Base-by-base conservation (phyloP, 192 early-diverging fungal species). In the Coemansia sp. region DNA sequence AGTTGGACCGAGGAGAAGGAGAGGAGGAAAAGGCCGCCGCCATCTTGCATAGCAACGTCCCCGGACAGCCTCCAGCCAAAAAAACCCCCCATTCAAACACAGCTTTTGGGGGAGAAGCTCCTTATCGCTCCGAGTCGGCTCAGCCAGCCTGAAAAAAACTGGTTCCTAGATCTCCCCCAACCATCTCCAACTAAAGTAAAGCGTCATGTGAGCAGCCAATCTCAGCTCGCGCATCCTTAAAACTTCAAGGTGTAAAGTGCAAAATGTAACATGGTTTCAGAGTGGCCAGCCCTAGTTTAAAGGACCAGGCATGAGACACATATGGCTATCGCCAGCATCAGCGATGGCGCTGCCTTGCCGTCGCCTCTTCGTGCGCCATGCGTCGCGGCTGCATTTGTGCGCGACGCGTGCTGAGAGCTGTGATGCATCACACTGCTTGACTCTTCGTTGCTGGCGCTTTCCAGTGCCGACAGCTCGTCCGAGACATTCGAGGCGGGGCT, bases 91-190 rank as follows among this genome's bases (percentile, higher is more conserved):
- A 1, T 4, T 27, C 45, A 46, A 20, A 14, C 47, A 51, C 39
- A 6, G 47, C n/a, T n/a, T n/a, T n/a, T 35, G 32, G 32, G 4
- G 4, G 7, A 5, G 32, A 35, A 35, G 4, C 7, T n/a, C 27
- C 51, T 54, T 31, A 54, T 54, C 51, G 15, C 51, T 17, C n/a
- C 51, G 51, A 54, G 51, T 32, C 27, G 51, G 17, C 51, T 54
- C 51, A 54, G 12, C 51, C 7, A 9, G 49, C 24, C 24, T 29
- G 27, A 43, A n/a, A 43, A 43, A n/a, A 43, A 43, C 51, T 25
- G 27, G 47, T 25, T 51, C 47, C 42, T 45, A 51, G 24, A n/a
- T 9, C 8, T 11, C 49, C 51, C 51, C 51, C 51, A 54, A 54
- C 27, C 12, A 31, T n/a, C 27, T 32, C 25, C 7, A 15, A 4